Evolutionary conservation across 768 basidiomycete species (phyloP).

Genomic region (Podaxis rugospora): DNA sequence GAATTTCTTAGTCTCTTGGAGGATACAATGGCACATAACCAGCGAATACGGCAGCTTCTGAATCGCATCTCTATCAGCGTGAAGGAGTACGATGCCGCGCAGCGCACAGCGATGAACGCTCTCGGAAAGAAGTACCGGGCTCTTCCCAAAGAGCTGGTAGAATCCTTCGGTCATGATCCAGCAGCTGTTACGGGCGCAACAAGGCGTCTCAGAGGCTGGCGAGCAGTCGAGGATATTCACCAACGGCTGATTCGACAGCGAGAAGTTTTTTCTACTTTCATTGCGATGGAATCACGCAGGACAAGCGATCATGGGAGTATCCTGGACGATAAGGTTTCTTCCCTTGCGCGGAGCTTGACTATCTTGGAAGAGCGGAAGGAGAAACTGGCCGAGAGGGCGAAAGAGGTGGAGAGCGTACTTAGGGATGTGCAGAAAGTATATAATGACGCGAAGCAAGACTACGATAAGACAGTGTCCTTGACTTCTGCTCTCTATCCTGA

Average conservation of each 20-base stretch:
- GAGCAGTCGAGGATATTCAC: conserved; percentile 74
- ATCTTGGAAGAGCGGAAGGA: conserved; percentile 43
- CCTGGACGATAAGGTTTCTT: conserved; percentile 49
- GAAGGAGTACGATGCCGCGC: conserved; percentile 62
- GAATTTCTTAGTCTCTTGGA: conserved; percentile 48
- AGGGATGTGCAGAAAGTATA: conserved; percentile 53
- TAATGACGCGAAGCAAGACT: conserved; percentile 52
- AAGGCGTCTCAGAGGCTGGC: conserved; percentile 57
- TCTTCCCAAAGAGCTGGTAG: conserved; percentile 64
- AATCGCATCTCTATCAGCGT: conserved; percentile 60
- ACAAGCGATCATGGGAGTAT: conserved; percentile 32
- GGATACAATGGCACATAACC: conserved; percentile 56
- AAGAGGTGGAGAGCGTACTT: conserved; percentile 45
- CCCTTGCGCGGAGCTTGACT: conserved; percentile 45
- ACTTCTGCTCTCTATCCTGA: conserved; percentile 79
- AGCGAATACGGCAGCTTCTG: conserved; percentile 62
- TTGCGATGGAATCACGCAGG: conserved; percentile 23
- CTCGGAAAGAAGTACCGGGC: conserved; percentile 43
- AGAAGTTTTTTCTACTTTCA: conserved; percentile 44
- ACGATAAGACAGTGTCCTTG: conserved; percentile 59
- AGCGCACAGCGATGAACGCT: conserved; percentile 42
- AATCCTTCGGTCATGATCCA: conserved; percentile 75
- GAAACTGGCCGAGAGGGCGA: conserved; percentile 40
- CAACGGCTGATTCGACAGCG: conserved; percentile 59
- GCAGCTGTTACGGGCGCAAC: conserved; percentile 69